A percentile compares a stretch with the other conserved stretches of the same genome.
These are phyloP conservation scores for Chaetomium strumarium DNA, from an alignment of 2,329 filamentous ascomycete species.

Conservation along the genomic window DNA sequence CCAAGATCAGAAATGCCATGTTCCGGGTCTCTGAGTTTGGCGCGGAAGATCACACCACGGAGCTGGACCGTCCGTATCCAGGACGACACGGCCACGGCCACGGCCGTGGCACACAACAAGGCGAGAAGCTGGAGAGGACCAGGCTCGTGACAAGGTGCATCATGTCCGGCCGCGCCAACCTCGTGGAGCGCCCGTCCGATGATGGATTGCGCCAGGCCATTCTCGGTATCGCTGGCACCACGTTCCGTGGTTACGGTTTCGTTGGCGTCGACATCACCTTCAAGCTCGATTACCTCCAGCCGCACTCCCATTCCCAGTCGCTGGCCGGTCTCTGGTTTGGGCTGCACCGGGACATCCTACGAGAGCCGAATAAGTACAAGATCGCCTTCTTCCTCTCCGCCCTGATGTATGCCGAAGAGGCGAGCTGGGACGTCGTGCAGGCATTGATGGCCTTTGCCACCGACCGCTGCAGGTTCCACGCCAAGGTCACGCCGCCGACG, in stretches of 20 bases:
- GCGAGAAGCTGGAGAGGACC: neutral
- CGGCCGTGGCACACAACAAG: too few relatives aligned
- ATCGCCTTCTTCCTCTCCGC: slow-evolving; percentile 16
- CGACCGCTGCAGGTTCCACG: neutral
- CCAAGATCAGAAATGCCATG: slow-evolving; percentile 37
- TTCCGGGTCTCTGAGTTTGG: slow-evolving; percentile 27
- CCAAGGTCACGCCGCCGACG: slow-evolving; percentile 5
- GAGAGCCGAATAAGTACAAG: slow-evolving; percentile 14
- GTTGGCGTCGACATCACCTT: slow-evolving; percentile 6
- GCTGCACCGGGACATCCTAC: slow-evolving; percentile 4
- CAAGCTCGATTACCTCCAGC: neutral
- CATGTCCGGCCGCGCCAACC: neutral
- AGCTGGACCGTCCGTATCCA: slow-evolving; percentile 7
- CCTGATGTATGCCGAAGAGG: slow-evolving; percentile 8
- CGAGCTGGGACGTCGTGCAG: slow-evolving; percentile 13
- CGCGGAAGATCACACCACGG: slow-evolving; percentile 19
- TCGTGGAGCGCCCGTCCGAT: neutral
- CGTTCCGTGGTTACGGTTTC: slow-evolving; percentile 8
- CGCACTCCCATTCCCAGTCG: neutral
- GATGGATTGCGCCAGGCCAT: neutral
- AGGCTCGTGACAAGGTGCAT: neutral
- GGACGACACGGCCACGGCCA: neutral
- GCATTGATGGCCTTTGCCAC: slow-evolving; percentile 13
- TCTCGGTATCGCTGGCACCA: neutral
- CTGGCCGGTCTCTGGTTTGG: slow-evolving; percentile 14